Conservation (phyloP, 495 filamentous ascomycete species). For the Penicillium odoratum region DNA sequence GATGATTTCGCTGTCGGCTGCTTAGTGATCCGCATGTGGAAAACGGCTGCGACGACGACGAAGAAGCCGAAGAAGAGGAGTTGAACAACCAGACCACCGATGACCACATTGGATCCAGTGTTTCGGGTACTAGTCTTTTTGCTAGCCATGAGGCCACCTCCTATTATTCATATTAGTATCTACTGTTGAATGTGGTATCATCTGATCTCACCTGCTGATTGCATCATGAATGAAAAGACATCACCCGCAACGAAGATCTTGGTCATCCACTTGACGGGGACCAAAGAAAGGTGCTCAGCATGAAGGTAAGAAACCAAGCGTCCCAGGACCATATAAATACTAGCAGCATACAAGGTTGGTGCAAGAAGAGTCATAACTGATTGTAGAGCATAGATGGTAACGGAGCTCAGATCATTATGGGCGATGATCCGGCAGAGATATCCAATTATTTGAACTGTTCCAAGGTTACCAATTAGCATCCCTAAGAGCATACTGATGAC, state of each 20-base stretch:
- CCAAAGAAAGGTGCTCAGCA: slow-evolving; percentile 37
- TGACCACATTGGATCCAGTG: slow-evolving; percentile 44
- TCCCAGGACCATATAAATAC: slow-evolving; percentile 61
- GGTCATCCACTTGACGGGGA: slow-evolving; percentile 32
- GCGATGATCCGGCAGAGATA: slow-evolving; percentile 54
- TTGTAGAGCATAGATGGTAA: slow-evolving; percentile 39
- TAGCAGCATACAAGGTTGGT: slow-evolving; percentile 54
- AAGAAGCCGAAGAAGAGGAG: slow-evolving; percentile 49
- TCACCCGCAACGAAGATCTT: slow-evolving; percentile 42
- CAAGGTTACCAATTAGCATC: background rate
- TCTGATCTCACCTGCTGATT: slow-evolving; percentile 22
- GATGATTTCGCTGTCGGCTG: slow-evolving; percentile 17
- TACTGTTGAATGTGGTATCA: no score
- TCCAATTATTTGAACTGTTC: slow-evolving; percentile 57
- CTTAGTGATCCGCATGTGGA: slow-evolving; percentile 38
- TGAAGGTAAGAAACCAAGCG: slow-evolving; percentile 47
- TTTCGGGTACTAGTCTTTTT: slow-evolving; percentile 8
- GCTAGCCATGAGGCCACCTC: slow-evolving; percentile 26
- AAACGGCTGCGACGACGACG: slow-evolving; percentile 35
- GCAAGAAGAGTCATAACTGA: slow-evolving; percentile 46
- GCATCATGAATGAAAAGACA: slow-evolving; percentile 35
- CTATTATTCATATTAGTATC: slow-evolving; percentile 4
- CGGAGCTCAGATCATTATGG: slow-evolving; percentile 25
- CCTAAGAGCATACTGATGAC: background rate
- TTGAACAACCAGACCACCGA: slow-evolving; percentile 44